Conservation (phyloP, 208 protist genomes). For the Leishmania arabica region DNA sequence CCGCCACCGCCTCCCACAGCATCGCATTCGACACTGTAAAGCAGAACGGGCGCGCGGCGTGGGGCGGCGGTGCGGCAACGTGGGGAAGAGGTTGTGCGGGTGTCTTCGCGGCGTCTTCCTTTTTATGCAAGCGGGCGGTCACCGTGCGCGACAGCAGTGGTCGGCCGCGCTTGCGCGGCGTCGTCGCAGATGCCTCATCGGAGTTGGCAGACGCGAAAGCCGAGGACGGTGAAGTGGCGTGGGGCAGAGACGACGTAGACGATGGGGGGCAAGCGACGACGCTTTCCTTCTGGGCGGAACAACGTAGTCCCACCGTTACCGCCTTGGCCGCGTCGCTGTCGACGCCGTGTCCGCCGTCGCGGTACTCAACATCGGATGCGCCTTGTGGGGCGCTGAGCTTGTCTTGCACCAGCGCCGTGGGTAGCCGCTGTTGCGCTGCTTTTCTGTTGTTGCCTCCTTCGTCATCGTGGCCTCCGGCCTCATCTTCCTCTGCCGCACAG, state of each 20-base stretch:
- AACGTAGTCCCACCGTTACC: background rate
- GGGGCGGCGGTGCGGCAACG: background rate
- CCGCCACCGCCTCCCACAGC: constrained; percentile 31
- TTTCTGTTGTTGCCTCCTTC: background rate
- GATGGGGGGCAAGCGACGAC: background rate
- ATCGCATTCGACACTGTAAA: constrained; percentile 15
- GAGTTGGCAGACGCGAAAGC: background rate
- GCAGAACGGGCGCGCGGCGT: background rate
- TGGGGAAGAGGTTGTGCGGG: background rate
- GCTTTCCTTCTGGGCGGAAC: background rate
- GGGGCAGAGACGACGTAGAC: background rate
- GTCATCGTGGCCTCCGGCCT: background rate
- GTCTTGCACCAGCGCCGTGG: background rate
- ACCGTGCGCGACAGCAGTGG: background rate
- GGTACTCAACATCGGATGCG: background rate
- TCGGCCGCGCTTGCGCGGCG: background rate
- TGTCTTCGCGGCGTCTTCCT: background rate
- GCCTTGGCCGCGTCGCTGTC: background rate
- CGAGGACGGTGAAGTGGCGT: background rate
- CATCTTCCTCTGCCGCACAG: background rate
- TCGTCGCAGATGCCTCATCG: background rate
- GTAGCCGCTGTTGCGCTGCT: background rate
- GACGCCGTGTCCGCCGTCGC: background rate
- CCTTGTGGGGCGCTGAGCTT: background rate
- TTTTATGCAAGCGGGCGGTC: background rate